Base-by-base conservation (phyloP, 1,139 yeast species). In the Suhomyces terraborum region DNA sequence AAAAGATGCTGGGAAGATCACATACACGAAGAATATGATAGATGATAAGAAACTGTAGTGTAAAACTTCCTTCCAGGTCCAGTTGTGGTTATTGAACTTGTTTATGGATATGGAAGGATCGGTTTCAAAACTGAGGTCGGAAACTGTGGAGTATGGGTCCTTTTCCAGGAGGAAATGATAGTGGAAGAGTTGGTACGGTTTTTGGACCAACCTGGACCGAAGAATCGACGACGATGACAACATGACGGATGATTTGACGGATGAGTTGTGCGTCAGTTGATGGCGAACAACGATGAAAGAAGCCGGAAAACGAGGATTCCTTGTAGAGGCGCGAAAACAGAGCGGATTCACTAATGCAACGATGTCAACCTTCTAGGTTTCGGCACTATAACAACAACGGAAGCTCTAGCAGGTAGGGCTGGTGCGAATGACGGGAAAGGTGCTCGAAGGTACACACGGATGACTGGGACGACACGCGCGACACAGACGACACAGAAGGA, bases 101-200 rank as follows among this genome's bases (percentile, higher is more conserved):
- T 65, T 54, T 35, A 86, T 47, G 3, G 84, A 69, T 26, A 68
- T 58, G 22, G 67, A 64, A 7, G 84, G 75, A 56, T 80, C 78
- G 36, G 84, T 74, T 29, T 84, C 82, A 42, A 81, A 73, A 41
- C 80, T 75, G 45, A 87, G 66, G 48, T 79, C 77, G 13, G 85
- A 72, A 12, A 84, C 62, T 17, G 71, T 51, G 42, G 75, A 71
- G 38, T 79, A 79, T 2, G 79, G 73, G 18, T 78, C 78, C 55
- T 78, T 80, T 52, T 85, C 88, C 55, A 75, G 70, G 25, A 80
- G 71, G 50, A 80, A 80, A 58, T 75, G 74, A 52, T 66, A 66
- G 51, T 75, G 70, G 59, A 78, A 75, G 41, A 71, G 55, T 52
- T 67, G 73, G 55, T 68, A 73, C 24, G 75, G 75, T 60, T 42